Conservation (phyloP, 176 grass and related monocot species). For the Areca catechu region DNA sequence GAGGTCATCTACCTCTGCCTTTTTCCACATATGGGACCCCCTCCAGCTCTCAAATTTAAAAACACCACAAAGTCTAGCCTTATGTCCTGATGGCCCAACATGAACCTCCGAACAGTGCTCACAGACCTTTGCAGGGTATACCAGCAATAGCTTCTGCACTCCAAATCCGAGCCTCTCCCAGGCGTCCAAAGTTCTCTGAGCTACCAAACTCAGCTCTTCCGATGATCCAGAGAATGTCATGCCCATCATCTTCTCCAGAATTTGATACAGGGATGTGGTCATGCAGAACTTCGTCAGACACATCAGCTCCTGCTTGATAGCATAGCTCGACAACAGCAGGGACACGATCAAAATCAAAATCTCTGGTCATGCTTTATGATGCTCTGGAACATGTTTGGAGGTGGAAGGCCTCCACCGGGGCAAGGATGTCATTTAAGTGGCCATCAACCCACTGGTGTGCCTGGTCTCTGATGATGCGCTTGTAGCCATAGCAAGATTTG, state of each 20-base stretch:
- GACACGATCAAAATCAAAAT: conserved; percentile 56
- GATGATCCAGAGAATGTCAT: conserved; percentile 3
- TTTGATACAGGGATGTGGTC: not conserved
- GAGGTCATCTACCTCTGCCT: conserved; percentile 58
- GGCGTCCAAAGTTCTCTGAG: conserved; percentile 59
- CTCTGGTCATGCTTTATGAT: conserved; percentile 80
- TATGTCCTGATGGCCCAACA: conserved; percentile 66
- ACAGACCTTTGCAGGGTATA: conserved; percentile 83
- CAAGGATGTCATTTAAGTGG: conserved; percentile 55
- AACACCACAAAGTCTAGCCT: conserved; percentile 74
- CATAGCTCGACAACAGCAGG: conserved; percentile 79
- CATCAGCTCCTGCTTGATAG: conserved; percentile 61
- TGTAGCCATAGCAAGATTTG: conserved; percentile 64
- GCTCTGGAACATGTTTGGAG: conserved; percentile 52
- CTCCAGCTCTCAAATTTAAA: conserved; percentile 75
- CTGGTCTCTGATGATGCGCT: conserved; percentile 44
- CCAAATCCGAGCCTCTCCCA: conserved; percentile 75
- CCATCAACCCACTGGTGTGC: conserved; percentile 48
- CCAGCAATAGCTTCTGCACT: conserved; percentile 67
- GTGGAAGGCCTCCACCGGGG: conserved; percentile 57
- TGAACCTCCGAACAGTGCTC: conserved; percentile 78
- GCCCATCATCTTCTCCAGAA: not conserved
- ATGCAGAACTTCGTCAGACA: conserved; percentile 27
- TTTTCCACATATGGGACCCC: conserved; percentile 75
- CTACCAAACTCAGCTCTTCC: conserved; percentile 39